phyloP scores from a whole-genome alignment of 2,329 filamentous ascomycete species.

The Colletotrichum sp. region DNA sequence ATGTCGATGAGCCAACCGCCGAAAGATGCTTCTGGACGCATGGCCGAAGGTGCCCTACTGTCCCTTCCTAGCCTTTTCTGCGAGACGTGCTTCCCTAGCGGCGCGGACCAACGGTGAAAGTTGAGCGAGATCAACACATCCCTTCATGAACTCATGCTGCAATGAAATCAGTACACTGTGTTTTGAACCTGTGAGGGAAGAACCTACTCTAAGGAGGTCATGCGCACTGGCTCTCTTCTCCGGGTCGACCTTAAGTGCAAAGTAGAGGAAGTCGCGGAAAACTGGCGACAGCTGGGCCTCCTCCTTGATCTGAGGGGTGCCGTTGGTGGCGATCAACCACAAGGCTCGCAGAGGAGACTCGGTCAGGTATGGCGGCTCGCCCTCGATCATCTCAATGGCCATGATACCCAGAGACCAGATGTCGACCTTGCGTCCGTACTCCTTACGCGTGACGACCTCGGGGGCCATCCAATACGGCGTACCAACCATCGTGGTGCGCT shows the following conservation, averaged over 20 bases:
- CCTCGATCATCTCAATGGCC: slow-evolving; percentile 99
- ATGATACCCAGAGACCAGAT: slow-evolving; percentile 99
- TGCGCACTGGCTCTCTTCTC: slow-evolving; percentile 96
- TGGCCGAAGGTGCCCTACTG: slow-evolving; percentile 32
- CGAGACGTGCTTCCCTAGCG: slow-evolving; percentile 82
- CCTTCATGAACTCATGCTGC: slow-evolving; percentile 82
- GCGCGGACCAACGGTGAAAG: slow-evolving; percentile 87
- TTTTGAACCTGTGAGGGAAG: not conserved
- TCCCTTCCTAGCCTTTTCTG: slow-evolving; percentile 80
- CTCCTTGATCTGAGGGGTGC: slow-evolving; percentile 93
- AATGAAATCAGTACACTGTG: not conserved
- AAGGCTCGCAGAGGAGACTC: slow-evolving; percentile 92
- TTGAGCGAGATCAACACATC: slow-evolving; percentile 75
- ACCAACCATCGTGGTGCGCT: slow-evolving; percentile 98
- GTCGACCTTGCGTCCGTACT: slow-evolving; percentile 97
- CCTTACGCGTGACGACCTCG: slow-evolving; percentile 95
- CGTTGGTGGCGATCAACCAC: slow-evolving; percentile 96
- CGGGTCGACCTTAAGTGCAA: slow-evolving; percentile 94
- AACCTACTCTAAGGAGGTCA: slow-evolving; percentile 85
- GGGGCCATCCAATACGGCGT: slow-evolving; percentile 99
- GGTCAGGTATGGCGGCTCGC: slow-evolving; percentile 94
- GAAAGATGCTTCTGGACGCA: slow-evolving; percentile 10
- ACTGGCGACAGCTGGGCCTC: slow-evolving; percentile 80
- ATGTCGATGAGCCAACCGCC: slow-evolving; percentile 18
- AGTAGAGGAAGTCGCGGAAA: slow-evolving; percentile 90